Base-by-base conservation (phyloP, 768 basidiomycete genomes). In the Amanita inopinata region DNA sequence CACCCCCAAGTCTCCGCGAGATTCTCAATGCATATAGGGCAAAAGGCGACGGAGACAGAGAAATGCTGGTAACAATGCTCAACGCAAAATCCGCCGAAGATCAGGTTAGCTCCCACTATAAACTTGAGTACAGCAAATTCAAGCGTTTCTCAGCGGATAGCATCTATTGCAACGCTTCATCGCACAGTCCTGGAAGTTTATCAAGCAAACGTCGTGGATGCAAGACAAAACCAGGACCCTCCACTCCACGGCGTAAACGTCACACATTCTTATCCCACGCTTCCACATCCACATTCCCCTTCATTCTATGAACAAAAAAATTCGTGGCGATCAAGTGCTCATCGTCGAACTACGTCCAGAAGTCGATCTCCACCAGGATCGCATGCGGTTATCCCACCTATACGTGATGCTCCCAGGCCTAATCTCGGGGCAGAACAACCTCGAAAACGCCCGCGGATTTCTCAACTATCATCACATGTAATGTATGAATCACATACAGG, bases 81-180 rank as follows among this genome's bases (percentile, higher is more conserved):
- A 89, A 84, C 47, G 90, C 91, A 55, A 96, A 96, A 67, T 75
- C 80, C 34, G 83, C 92, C 9, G 92, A 96, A 59, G 92, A 96
- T 57, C 85, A 94, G 75, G 89, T 88, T 50, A 31, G 76, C 54
- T 40, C 25, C 30, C 39, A 37, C 43, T 36, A 40, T 31, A 24
- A 45, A 43, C 18, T 23, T 30, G 14, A 38, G 37, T 38, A 38
- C 17, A 40, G 35, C 47, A 24, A 38, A 38, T 45, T 39, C 43
- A 35, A 35, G 8, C 33, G 17, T 40, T 43, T 38, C 27, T 47
- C 52, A 88, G 83, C 79, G 86, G 38, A 63, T 85, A 35, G 80
- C 86, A 11, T 76, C 85, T 31, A 54, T 81, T 30, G 76, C 79
- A 5, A 72, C 79, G 2, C 63, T 90, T 3, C 85, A 86, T 50